Percentiles rank a stretch among this genome's conserved stretches.
Evolutionary conservation across 768 basidiomycete genomes (phyloP).

Genomic region (Roridomyces roridus): DNA sequence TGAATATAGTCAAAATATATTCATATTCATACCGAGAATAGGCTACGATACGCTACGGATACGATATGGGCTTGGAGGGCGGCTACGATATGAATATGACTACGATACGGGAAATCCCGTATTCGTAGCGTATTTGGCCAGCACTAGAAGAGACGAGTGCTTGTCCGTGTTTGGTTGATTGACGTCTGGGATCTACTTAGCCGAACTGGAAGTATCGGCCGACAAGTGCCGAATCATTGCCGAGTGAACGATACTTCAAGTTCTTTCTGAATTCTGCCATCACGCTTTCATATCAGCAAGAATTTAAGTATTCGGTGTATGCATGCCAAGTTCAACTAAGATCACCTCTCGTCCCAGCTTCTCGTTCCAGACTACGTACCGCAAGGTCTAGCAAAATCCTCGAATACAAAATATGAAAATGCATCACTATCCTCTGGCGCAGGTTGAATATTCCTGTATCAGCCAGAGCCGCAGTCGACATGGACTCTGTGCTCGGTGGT

Average conservation of each 20-base stretch:
- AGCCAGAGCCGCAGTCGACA: not conserved
- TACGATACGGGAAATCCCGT: conserved; percentile 9
- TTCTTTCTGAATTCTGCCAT: no score
- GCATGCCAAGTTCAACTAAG: no score
- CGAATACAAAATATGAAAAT: conserved; percentile 7
- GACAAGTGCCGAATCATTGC: no score
- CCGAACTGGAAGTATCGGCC: no score
- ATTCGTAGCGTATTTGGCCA: conserved; percentile 15
- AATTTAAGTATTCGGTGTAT: no score
- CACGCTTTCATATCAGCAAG: no score
- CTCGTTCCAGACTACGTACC: not conserved
- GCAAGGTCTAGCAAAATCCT: conserved; percentile 7
- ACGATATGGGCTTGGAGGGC: not conserved
- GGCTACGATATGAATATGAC: conserved; percentile 12
- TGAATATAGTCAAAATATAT: conserved; percentile 11
- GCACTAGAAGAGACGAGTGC: conserved; percentile 11
- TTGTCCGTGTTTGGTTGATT: no score
- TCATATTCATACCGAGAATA: not conserved
- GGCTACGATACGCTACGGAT: no score
- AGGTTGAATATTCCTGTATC: not conserved
- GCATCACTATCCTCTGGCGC: not conserved
- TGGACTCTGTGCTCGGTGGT: not conserved
- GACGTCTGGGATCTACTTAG: no score
- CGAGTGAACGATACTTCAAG: no score
- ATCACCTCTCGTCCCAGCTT: no score